These are phyloP conservation scores for Ceratobasidium sp. DNA, from an alignment of 1,284 basidiomycete genomes.

Conservation along the genomic window DNA sequence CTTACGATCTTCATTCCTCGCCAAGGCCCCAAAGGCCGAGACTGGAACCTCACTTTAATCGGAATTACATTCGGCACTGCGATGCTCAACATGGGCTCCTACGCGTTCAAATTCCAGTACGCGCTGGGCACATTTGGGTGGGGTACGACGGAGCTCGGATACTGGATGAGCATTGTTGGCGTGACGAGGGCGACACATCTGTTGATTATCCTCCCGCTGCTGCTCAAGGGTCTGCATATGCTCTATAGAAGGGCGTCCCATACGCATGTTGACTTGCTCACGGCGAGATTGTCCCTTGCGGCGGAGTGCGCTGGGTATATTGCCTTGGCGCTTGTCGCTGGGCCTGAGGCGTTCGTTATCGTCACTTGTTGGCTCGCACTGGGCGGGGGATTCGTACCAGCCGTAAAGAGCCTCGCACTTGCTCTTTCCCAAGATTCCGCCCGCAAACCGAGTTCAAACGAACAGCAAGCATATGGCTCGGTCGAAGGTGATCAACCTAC, in stretches of 20 bases:
- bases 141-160: constrained; percentile 77
- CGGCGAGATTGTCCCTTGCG: constrained; percentile 67
- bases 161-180: constrained; percentile 75
- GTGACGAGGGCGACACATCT: constrained; percentile 69
- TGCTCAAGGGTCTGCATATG: constrained; percentile 13
- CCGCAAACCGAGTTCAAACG: neutral
- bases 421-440: constrained; percentile 62
- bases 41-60: constrained; percentile 76
- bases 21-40: constrained; percentile 55
- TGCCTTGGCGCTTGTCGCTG: constrained; percentile 61
- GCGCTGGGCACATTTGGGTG: constrained; percentile 73
- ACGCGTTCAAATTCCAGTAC: constrained; percentile 76
- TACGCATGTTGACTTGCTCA: constrained; percentile 64
- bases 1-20: constrained; percentile 71
- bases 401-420: constrained; percentile 72
- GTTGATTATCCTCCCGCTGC: constrained; percentile 72
- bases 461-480: neutral
- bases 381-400: constrained; percentile 70
- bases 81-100: constrained; percentile 61
- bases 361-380: constrained; percentile 63
- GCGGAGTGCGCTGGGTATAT: constrained; percentile 68
- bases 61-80: constrained; percentile 67
- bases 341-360: constrained; percentile 60
- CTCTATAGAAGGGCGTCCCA: constrained; percentile 6
- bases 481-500: neutral